phyloP scores from a whole-genome alignment of 441 rosid genomes.

The Gossypium schwendimanii region DNA sequence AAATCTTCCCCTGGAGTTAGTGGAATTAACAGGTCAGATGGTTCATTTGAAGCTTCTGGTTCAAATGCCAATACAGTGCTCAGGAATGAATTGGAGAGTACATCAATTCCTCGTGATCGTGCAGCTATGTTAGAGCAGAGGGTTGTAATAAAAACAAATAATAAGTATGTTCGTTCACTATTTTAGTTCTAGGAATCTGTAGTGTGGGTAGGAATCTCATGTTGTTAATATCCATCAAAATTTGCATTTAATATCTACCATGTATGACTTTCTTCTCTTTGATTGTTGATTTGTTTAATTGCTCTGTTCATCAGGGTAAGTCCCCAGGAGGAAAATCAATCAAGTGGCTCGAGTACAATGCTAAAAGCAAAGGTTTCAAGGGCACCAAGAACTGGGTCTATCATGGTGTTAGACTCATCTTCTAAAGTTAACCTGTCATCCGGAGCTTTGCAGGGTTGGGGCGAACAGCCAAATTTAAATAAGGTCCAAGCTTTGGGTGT shows the following conservation, averaged over 20 bases:
- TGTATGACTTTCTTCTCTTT: not conserved
- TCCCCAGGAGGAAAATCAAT: slow-evolving; percentile 45
- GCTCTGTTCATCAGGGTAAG: slow-evolving; percentile 40
- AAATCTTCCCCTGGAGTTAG: slow-evolving; percentile 49
- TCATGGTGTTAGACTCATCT: slow-evolving; percentile 61
- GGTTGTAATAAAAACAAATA: slow-evolving; percentile 47
- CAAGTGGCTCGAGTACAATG: slow-evolving; percentile 42
- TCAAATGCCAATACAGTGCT: slow-evolving; percentile 40
- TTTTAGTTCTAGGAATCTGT: slow-evolving; percentile 7
- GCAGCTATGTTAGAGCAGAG: slow-evolving; percentile 44
- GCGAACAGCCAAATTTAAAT: slow-evolving; percentile 42
- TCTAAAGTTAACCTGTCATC: slow-evolving; percentile 47
- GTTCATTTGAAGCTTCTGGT: slow-evolving; percentile 47
- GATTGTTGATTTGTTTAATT: slow-evolving; percentile 17
- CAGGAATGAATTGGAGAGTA: slow-evolving; percentile 57
- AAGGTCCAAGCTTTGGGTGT: slow-evolving; percentile 31
- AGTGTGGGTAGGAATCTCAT: not conserved
- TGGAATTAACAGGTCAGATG: slow-evolving; percentile 55
- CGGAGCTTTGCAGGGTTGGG: slow-evolving; percentile 58
- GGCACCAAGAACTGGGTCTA: slow-evolving; percentile 61
- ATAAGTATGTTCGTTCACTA: slow-evolving; percentile 34
- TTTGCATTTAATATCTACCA: not conserved
- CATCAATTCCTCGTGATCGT: slow-evolving; percentile 48
- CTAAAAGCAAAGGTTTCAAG: slow-evolving; percentile 66
- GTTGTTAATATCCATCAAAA: not conserved